Conservation (phyloP, 2,329 filamentous ascomycete species). For the Xylaria sp. region DNA sequence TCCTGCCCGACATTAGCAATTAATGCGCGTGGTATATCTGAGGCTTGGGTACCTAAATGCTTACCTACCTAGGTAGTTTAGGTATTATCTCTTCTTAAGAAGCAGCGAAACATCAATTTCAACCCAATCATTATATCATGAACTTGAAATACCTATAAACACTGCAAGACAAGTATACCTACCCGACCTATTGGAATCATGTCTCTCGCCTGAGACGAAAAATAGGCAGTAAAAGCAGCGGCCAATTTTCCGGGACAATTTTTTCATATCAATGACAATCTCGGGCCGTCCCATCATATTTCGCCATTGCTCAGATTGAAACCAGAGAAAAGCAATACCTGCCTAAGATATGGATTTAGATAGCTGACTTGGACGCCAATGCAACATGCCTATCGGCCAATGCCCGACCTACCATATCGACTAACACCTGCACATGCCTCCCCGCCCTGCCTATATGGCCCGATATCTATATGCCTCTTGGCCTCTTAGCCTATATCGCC, state of each 20-base stretch:
- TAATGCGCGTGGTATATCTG: neutral
- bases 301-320: neutral
- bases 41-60: neutral
- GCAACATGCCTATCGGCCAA: slow-evolving; percentile 19
- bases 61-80: no score
- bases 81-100: no score
- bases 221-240: neutral
- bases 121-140: no score
- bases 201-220: neutral
- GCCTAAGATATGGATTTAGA: neutral
- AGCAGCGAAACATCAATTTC: no score
- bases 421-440: neutral
- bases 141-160: neutral
- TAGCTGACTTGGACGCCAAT: slow-evolving; percentile 3
- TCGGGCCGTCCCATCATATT: neutral
- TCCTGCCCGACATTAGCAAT: neutral
- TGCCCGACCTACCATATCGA: neutral
- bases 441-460: neutral
- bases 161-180: no score
- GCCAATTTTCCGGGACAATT: slow-evolving; percentile 7
- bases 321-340: neutral
- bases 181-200: neutral
- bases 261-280: slow-evolving; percentile 10
- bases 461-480: neutral
- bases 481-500: slow-evolving; percentile 5